Conservation (phyloP, 345 rosid species). For the Eucalyptus decipiens region DNA sequence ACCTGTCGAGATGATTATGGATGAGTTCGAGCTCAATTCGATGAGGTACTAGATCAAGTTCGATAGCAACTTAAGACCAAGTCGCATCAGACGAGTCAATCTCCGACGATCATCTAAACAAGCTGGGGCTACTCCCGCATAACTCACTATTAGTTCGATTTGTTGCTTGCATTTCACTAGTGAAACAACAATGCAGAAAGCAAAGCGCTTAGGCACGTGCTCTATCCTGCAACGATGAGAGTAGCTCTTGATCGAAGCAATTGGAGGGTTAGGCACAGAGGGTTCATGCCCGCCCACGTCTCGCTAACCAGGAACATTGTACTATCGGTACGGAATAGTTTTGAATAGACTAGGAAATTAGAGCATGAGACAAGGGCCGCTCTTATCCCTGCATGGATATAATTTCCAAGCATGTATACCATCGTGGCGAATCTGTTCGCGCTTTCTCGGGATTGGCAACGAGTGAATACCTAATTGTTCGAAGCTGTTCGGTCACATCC, state of each 20-base stretch:
- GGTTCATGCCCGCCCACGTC: not conserved
- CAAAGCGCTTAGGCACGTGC: not conserved
- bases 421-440: rapidly evolving
- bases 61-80: not conserved
- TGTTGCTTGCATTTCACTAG: not conserved
- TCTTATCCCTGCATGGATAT: not conserved
- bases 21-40: not conserved
- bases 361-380: not conserved
- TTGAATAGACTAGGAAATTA: not conserved
- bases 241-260: not conserved
- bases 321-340: not conserved
- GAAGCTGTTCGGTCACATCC: not conserved
- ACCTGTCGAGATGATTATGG: not conserved
- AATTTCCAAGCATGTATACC: not conserved
- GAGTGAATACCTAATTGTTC: not conserved
- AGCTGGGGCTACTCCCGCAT: not conserved
- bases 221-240: not conserved
- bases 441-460: not conserved
- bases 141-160: not conserved
- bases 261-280: not conserved
- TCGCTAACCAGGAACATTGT: no score
- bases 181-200: not conserved
- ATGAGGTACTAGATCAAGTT: not conserved
- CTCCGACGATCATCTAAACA: not conserved
- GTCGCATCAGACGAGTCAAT: not conserved